Evolutionary conservation across 2,329 filamentous ascomycete species (phyloP).

Genomic region (Cladophialophora immunda): DNA sequence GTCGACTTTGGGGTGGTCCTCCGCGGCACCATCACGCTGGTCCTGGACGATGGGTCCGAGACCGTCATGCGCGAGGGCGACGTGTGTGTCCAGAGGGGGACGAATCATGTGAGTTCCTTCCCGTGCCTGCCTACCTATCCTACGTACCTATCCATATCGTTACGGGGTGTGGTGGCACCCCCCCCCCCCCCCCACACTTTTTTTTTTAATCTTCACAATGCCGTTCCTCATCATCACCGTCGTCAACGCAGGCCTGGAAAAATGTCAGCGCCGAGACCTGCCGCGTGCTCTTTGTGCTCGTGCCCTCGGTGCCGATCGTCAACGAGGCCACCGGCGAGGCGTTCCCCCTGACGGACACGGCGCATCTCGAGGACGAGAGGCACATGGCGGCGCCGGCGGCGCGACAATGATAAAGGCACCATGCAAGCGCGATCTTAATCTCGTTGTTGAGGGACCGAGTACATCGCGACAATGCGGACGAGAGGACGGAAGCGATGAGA

Average conservation of each 20-base stretch:
- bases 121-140: too few species aligned
- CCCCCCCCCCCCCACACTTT: neutral
- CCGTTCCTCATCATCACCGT: neutral
- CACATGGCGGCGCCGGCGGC: slow-evolving; percentile 5
- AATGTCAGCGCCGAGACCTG: slow-evolving; percentile 35
- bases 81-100: slow-evolving; percentile 43
- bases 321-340: slow-evolving; percentile 35
- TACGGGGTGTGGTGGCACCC: too few species aligned
- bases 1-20: slow-evolving; percentile 47
- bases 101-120: slow-evolving; percentile 35
- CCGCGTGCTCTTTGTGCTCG: slow-evolving; percentile 40
- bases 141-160: too few species aligned
- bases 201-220: neutral
- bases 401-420: too few species aligned
- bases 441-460: too few species aligned
- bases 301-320: slow-evolving; percentile 33
- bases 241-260: slow-evolving; percentile 30
- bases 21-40: slow-evolving; percentile 42
- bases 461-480: too few species aligned
- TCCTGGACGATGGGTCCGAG: slow-evolving; percentile 44
- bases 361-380: slow-evolving; percentile 25
- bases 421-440: too few species aligned
- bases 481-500: too few species aligned
- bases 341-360: slow-evolving; percentile 26
- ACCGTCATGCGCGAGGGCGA: slow-evolving; percentile 43